Base-by-base conservation (phyloP, 2,329 filamentous ascomycete species). In the Fusarium sp. region DNA sequence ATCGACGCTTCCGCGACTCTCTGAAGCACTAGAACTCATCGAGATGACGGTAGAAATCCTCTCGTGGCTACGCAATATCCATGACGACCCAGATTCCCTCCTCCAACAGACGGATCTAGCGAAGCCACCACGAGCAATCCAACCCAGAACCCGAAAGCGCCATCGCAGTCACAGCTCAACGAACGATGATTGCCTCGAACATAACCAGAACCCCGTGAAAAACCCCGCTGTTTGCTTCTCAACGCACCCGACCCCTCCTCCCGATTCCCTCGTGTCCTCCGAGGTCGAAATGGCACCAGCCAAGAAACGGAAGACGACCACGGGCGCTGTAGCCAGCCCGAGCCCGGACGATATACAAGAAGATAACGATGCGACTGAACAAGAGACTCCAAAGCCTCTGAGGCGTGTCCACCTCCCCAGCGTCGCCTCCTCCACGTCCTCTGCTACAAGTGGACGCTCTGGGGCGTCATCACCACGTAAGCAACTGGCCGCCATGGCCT, bases 21-120 rank as follows among this genome's bases (percentile, higher is more conserved):
- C 2, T 2, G 3, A 0, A 14, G 14, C 4, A 3, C 3, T 0
- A 3, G 0, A 24, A 6, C 4, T 7, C 15, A 10, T 11, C 20
- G 13, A 26, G 28, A 56, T 52, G 26, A 6, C n/a, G 37, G 5
- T 47, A 1, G 15, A 39, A 3, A 20, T 64, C 8, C 17, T 32
- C 5, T 33, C 22, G 17, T 57, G 22, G n/a, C 14, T 48, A 26
- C 44, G 45, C n/a, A 24, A 32, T 35, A 22, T 19, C 6, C 19
- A 48, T 5, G 11, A 40, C 24, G 30, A 20, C 33, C 2, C 32
- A 19, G 8, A 17, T 3, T 3, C 64, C 26, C 13, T 22, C 2
- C 19, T 22, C 2, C 19, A 30, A 8, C 28, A 54, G 19, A 11
- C n/a, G 6, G 8, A 39, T 26, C n/a, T 0, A 28, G 35, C 17